Percentiles rank a stretch among this genome's conserved stretches.
phyloP scores from a whole-genome alignment of 2,329 filamentous ascomycete genomes.

The Monilinia fructicola region DNA sequence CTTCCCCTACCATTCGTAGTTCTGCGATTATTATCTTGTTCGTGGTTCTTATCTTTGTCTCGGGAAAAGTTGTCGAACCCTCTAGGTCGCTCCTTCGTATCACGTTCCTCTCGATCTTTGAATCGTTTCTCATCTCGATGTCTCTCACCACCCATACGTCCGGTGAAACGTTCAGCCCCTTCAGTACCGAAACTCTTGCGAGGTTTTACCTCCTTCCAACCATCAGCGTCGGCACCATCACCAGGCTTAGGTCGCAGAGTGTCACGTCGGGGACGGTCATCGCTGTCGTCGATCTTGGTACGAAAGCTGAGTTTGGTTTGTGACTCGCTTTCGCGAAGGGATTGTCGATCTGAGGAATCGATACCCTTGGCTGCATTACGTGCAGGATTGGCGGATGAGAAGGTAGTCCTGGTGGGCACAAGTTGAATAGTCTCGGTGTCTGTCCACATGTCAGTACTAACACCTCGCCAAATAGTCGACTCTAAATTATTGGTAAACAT shows the following conservation, averaged over 20 bases:
- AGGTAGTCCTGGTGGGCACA: conserved; percentile 78
- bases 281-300: conserved; percentile 50
- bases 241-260: conserved; percentile 52
- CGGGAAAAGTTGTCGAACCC: conserved; percentile 52
- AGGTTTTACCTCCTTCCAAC: conserved; percentile 72
- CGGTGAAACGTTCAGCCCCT: conserved; percentile 68
- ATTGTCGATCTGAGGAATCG: conserved; percentile 47
- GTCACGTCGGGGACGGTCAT: conserved; percentile 50
- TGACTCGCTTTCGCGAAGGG: conserved; percentile 52
- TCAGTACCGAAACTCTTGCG: conserved; percentile 73
- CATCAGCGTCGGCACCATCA: conserved; percentile 63
- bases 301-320: conserved; percentile 63
- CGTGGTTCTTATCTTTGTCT: conserved; percentile 52
- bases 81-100: conserved; percentile 50
- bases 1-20: conserved; percentile 65
- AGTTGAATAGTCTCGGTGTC: conserved; percentile 80
- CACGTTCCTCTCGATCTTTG: conserved; percentile 57
- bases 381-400: conserved; percentile 70
- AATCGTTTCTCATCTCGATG: conserved; percentile 44
- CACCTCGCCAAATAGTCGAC: conserved; percentile 24
- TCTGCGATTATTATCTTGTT: conserved; percentile 53
- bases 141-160: conserved; percentile 58
- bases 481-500: conserved; percentile 39
- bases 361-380: conserved; percentile 45
- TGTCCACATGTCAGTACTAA: conserved; percentile 40